Evolutionary conservation across 345 rosid genomes (phyloP).

Genomic region (Aegle marmelos): DNA sequence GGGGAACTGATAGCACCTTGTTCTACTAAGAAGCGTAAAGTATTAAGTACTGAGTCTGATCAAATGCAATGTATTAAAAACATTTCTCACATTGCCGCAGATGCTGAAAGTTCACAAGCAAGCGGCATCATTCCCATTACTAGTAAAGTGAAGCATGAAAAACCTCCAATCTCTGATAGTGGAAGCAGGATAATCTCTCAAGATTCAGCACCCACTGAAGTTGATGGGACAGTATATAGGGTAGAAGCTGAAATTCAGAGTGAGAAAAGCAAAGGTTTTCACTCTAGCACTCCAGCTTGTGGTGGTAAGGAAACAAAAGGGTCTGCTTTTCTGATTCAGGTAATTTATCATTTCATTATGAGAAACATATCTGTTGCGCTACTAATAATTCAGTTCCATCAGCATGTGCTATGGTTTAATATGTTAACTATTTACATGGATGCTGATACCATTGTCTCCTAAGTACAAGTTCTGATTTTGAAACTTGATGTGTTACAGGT

Average conservation of each 20-base stretch:
- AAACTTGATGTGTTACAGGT: slow-evolving; percentile 39
- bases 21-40: slow-evolving; percentile 58
- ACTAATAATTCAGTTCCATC: background rate
- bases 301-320: slow-evolving; percentile 62
- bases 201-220: slow-evolving; percentile 26
- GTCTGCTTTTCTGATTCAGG: slow-evolving; percentile 74
- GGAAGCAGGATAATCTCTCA: slow-evolving; percentile 28
- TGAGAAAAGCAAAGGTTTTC: slow-evolving; percentile 26
- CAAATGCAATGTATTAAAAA: slow-evolving; percentile 12
- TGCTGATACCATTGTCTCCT: background rate
- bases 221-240: slow-evolving; percentile 21
- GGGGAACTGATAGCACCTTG: slow-evolving; percentile 35
- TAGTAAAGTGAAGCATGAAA: slow-evolving; percentile 35
- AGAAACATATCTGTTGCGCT: background rate
- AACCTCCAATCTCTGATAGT: slow-evolving; percentile 18
- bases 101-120: slow-evolving; percentile 25
- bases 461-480: background rate
- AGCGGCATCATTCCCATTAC: slow-evolving; percentile 19
- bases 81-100: slow-evolving; percentile 14
- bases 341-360: slow-evolving; percentile 16
- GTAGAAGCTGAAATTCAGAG: slow-evolving; percentile 12
- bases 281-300: slow-evolving; percentile 24
- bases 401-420: slow-evolving; percentile 4
- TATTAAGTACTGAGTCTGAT: slow-evolving; percentile 28
- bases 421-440: background rate